phyloP scores from a whole-genome alignment of 179 eudicot species.

The Beta lomatogona region DNA sequence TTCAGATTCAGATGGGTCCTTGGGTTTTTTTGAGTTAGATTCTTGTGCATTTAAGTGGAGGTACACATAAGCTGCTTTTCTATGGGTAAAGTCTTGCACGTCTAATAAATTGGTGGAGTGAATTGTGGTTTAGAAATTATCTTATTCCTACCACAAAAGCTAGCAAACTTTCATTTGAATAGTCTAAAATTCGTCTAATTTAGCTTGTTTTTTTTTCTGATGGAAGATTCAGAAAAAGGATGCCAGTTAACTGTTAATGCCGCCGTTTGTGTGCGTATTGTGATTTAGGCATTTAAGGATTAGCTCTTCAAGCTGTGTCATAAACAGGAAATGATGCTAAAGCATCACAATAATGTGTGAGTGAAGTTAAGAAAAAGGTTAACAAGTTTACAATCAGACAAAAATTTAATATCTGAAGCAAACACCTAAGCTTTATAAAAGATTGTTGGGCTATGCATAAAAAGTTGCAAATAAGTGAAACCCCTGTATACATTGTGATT shows the following conservation, averaged over 20 bases:
- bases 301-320: not conserved
- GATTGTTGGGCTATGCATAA: not conserved
- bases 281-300: not conserved
- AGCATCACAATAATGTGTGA: not conserved
- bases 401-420: not conserved
- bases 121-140: not conserved
- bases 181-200: too few relatives aligned
- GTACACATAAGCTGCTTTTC: slow-evolving; percentile 2
- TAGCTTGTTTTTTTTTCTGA: too few relatives aligned
- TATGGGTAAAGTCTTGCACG: not conserved
- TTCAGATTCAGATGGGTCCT: slow-evolving; percentile 14
- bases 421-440: not conserved
- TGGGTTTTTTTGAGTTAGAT: not conserved
- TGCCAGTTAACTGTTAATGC: not conserved
- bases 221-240: not conserved
- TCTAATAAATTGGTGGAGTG: not conserved
- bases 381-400: not conserved
- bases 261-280: not conserved
- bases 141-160: not conserved
- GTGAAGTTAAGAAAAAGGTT: not conserved
- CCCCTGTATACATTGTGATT: not conserved
- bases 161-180: too few relatives aligned
- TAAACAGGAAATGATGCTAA: not conserved
- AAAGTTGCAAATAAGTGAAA: slow-evolving; percentile 2
- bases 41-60: not conserved